Conservation (phyloP, 352 stramenopile genomes). For the Globisporangium paroecandrum region DNA sequence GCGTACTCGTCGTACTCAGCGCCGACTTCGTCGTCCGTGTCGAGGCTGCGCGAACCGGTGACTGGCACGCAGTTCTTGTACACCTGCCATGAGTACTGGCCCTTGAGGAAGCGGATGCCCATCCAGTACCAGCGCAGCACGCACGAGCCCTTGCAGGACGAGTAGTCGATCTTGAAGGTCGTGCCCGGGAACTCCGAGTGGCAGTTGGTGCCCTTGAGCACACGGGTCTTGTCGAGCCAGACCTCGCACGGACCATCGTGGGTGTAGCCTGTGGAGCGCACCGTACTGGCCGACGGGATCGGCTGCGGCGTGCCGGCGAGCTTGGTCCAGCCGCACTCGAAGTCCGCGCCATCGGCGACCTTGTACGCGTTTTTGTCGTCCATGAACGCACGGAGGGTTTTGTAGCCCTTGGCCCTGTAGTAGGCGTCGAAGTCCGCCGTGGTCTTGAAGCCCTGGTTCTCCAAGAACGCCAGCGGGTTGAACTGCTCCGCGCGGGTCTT, state of each 20-base stretch:
- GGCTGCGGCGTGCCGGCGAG: background rate
- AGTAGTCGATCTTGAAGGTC: slow-evolving; percentile 36
- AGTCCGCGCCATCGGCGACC: background rate
- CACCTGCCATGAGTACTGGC: slow-evolving; percentile 53
- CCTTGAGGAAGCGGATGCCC: slow-evolving; percentile 38
- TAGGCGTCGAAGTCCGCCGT: background rate
- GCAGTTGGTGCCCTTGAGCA: slow-evolving; percentile 28
- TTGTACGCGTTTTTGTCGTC: slow-evolving; percentile 8
- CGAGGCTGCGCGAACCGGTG: background rate
- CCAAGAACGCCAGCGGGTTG: background rate
- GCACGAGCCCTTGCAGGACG: slow-evolving; percentile 27
- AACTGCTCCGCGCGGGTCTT: slow-evolving; percentile 34
- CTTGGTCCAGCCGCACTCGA: background rate
- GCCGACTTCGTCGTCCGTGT: too few relatives aligned
- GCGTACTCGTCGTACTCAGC: background rate
- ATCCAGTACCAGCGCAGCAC: slow-evolving; percentile 44
- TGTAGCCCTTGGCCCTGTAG: background rate
- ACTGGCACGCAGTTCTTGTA: slow-evolving; percentile 43
- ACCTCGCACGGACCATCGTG: slow-evolving; percentile 42
- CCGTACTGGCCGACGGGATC: slow-evolving; percentile 4
- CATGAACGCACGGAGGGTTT: background rate
- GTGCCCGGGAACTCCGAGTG: slow-evolving; percentile 21
- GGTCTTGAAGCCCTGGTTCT: background rate
- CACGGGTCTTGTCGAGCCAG: slow-evolving; percentile 28
- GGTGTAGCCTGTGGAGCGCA: slow-evolving; percentile 44